Conservation (phyloP, 139 green algal species). For the Astrephomene gubernaculifera region DNA sequence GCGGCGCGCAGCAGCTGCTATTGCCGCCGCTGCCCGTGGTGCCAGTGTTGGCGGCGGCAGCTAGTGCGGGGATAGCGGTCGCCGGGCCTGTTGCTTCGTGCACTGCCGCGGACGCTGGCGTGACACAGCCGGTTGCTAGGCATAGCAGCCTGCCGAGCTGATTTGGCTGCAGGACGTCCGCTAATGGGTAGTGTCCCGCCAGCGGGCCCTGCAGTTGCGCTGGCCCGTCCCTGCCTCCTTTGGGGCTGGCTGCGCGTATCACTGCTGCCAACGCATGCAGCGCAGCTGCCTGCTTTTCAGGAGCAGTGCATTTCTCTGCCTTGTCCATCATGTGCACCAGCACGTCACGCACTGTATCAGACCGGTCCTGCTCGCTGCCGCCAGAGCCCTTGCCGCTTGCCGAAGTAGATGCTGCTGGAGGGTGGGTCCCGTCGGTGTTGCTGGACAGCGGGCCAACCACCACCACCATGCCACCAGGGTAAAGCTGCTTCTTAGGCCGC, state of each 20-base stretch:
- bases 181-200: not conserved
- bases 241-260: not conserved
- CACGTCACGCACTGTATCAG: not conserved
- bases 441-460: not conserved
- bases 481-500: not conserved
- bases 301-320: not conserved
- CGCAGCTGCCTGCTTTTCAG: not conserved
- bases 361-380: not conserved
- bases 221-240: not conserved
- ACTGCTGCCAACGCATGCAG: not conserved
- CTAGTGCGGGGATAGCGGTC: not conserved
- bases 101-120: not conserved
- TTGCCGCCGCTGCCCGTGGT: not conserved
- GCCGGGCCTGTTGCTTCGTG: not conserved
- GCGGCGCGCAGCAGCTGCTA: not conserved
- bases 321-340: not conserved
- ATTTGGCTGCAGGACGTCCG: not conserved
- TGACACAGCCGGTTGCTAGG: not conserved
- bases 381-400: not conserved
- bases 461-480: not conserved
- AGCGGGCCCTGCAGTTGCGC: not conserved
- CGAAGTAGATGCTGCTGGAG: not conserved
- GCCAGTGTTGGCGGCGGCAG: not conserved
- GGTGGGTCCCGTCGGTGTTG: not conserved
- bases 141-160: not conserved